Percentiles rank a stretch among this genome's conserved stretches.
Evolutionary conservation across 2,329 filamentous ascomycete species (phyloP).

Genomic region (Cordyceps pruinosa): DNA sequence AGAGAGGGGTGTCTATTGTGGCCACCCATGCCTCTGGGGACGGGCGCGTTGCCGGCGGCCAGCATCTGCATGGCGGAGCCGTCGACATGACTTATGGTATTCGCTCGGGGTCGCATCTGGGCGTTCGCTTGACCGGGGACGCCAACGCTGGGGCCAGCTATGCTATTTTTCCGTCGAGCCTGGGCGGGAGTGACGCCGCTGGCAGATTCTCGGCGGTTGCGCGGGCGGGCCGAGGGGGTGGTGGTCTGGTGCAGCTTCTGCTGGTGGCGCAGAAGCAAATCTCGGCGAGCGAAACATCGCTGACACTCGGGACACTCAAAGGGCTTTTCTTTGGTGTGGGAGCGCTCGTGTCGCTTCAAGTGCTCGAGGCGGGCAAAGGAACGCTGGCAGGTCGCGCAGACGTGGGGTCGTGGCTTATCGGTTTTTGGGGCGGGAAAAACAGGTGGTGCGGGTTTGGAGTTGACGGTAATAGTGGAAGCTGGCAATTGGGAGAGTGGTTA

Average conservation of each 20-base stretch:
- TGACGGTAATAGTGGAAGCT: conserved; percentile 47
- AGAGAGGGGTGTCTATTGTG: conserved; percentile 72
- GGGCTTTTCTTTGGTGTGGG: conserved; percentile 77
- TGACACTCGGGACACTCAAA: conserved; percentile 95
- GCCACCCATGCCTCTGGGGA: conserved; percentile 41
- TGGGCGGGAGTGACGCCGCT: conserved; percentile 60
- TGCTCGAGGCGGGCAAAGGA: conserved; percentile 95
- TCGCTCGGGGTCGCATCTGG: conserved; percentile 79
- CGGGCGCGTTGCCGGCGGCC: conserved; percentile 50
- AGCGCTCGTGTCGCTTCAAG: conserved; percentile 54
- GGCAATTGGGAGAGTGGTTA: neutral
- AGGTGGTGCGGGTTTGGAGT: conserved; percentile 34
- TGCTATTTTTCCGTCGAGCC: conserved; percentile 83
- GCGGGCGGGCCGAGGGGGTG: conserved; percentile 76
- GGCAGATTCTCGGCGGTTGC: conserved; percentile 84
- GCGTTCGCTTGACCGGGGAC: conserved; percentile 37
- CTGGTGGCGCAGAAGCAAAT: conserved; percentile 88
- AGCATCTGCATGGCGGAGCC: conserved; percentile 66
- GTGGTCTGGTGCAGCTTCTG: conserved; percentile 96
- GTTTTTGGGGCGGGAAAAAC: conserved; percentile 80
- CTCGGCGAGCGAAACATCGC: conserved; percentile 88
- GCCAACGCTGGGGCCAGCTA: conserved; percentile 51
- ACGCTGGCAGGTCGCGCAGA: conserved; percentile 83
- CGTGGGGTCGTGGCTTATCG: conserved; percentile 92
- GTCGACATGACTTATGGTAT: conserved; percentile 94